phyloP scores from a whole-genome alignment of 1,284 basidiomycete genomes.

The Pseudozyma flocculosa region DNA sequence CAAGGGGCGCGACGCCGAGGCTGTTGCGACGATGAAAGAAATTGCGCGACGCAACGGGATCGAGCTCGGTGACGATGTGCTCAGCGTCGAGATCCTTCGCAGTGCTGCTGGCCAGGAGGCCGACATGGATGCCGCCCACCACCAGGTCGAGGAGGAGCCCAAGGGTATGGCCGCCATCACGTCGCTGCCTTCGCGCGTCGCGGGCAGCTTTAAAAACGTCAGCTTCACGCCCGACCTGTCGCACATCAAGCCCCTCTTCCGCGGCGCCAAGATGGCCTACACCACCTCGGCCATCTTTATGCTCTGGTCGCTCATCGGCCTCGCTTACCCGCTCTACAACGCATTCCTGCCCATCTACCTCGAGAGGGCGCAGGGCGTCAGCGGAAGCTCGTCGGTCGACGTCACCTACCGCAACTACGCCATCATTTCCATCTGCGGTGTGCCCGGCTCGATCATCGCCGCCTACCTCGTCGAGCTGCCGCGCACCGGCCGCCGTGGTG shows the following conservation, averaged over 20 bases:
- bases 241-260: conserved; percentile 52
- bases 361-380: conserved; percentile 16
- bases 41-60: conserved; percentile 51
- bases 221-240: conserved; percentile 39
- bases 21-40: conserved; percentile 47
- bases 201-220: conserved; percentile 11
- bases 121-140: conserved; percentile 24
- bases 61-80: conserved; percentile 45
- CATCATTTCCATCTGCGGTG: conserved; percentile 55
- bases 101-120: conserved; percentile 52
- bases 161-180: conserved; percentile 11
- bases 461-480: conserved; percentile 55
- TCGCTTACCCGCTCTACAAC: conserved; percentile 58
- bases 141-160: conserved; percentile 15
- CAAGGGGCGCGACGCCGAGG: conserved; percentile 56
- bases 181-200: conserved; percentile 11
- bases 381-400: conserved; percentile 11
- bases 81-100: conserved; percentile 53
- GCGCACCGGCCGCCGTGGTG: conserved; percentile 51
- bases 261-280: conserved; percentile 42
- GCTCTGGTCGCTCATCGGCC: conserved; percentile 55
- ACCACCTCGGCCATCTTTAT: conserved; percentile 47
- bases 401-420: conserved; percentile 54
- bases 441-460: conserved; percentile 54
- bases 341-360: conserved; percentile 56